Conservation (phyloP, 768 basidiomycete species). For the Tylopilus sp. region DNA sequence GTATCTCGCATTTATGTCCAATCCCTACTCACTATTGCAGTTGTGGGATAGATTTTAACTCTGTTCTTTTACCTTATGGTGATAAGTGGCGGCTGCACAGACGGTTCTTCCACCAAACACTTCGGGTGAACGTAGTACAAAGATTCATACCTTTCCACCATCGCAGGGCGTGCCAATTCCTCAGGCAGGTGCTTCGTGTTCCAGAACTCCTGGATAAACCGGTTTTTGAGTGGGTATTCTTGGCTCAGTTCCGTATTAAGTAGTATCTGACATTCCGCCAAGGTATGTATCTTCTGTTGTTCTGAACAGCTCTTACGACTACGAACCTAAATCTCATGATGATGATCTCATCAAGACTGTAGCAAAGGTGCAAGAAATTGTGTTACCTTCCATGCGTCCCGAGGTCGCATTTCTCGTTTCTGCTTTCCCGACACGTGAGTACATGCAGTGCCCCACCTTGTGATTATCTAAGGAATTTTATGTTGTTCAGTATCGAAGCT, state of each 20-base stretch:
- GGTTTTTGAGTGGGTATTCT: conserved; percentile 20
- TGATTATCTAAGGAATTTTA: background rate
- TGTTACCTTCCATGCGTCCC: background rate
- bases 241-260: conserved; percentile 4
- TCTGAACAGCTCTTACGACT: conserved; percentile 8
- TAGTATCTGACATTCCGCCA: background rate
- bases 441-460: too few relatives aligned
- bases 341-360: conserved; percentile 3
- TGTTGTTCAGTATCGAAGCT: conserved; percentile 4
- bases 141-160: conserved; percentile 27
- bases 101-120: conserved; percentile 23
- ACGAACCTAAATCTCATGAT: conserved; percentile 5
- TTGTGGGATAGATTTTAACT: conserved; percentile 9
- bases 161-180: conserved; percentile 25
- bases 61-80: too few relatives aligned
- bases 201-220: conserved; percentile 22
- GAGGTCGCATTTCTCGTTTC: background rate
- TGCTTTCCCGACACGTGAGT: conserved; percentile 6
- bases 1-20: background rate
- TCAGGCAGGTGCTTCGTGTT: conserved; percentile 27
- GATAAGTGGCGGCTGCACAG: too few relatives aligned
- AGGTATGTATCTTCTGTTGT: conserved; percentile 10
- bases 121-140: conserved; percentile 9
- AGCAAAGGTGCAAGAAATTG: background rate
- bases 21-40: background rate